Base-by-base conservation (phyloP, 129 eudicot species). In the Smallanthus sonchifolius region DNA sequence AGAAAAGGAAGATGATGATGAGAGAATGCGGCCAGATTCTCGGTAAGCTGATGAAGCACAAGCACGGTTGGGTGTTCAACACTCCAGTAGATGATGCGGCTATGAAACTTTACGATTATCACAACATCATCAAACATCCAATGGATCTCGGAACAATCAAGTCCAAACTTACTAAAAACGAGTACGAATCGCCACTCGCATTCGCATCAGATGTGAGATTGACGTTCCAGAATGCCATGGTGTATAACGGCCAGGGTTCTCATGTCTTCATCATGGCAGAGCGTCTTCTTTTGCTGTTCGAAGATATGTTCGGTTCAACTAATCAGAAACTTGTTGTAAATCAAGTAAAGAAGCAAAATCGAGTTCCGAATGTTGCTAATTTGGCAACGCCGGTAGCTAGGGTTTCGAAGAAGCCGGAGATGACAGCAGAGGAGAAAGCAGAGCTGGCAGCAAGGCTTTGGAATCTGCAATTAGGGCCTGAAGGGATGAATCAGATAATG, bases 111-210 rank as follows among this genome's bases (percentile, higher is more conserved):
- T 74, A 67, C 32, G 88, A 88, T 77, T 88, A 88, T 48, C 72
- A 81, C 61, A 64, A 35, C 2, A 39, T 88, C 3, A 81, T 88
- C 30, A 72, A 28, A 17, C 61, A 39, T 4, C 95, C 95, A 0
- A 88, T 88, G 91, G 95, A 88, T 64, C 82, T 88, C 1, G 95
- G 95, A 0, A 86, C 95, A 0, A 80, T 88, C 19, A 86, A 88
- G 36, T 14, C 37, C 3, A 86, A 69, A 69, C 77, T 88, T 11
- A 55, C 48, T 7, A 79, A 66, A 38, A 69, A 81, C 8, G 81
- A 10, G 56, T 88, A 88, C 16, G 52, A 52, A 4, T 52, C 80
- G 0, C 85, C 87, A 0, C 7, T 69, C 2, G 91, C 82, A 1
- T 88, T 88, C 77, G 95, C 95, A 2, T 57, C 78, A 10, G 91